These are phyloP conservation scores for Thelonectria blattea DNA, from an alignment of 2,329 filamentous ascomycete species.

Conservation along the genomic window DNA sequence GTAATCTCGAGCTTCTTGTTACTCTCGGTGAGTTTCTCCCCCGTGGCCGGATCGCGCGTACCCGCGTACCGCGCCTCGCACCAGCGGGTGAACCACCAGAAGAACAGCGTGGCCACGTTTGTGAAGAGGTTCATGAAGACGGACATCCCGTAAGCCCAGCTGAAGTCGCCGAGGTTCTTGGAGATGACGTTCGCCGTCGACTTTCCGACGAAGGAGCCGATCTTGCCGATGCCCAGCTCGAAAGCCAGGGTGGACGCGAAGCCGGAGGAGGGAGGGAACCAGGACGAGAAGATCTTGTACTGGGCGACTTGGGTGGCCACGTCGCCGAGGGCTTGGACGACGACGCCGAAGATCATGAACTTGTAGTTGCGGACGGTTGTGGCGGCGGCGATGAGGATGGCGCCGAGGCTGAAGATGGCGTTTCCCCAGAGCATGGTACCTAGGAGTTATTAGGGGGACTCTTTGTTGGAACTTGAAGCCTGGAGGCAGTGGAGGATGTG, in stretches of 20 bases:
- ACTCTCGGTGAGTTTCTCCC: constrained; percentile 64
- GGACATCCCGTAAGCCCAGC: constrained; percentile 66
- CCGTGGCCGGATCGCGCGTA: constrained; percentile 60
- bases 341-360: constrained; percentile 64
- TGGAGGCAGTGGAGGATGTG: no score
- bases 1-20: constrained; percentile 61
- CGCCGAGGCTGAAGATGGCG: constrained; percentile 61
- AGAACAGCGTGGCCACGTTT: constrained; percentile 58
- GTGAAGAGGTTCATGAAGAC: constrained; percentile 71
- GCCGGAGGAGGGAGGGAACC: constrained; percentile 66
- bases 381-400: constrained; percentile 64
- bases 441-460: constrained; percentile 21
- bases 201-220: constrained; percentile 66
- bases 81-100: constrained; percentile 62
- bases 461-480: no score
- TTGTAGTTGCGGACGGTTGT: constrained; percentile 61
- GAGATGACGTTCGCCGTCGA: constrained; percentile 66
- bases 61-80: constrained; percentile 54
- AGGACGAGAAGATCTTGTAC: constrained; percentile 69
- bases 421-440: constrained; percentile 67
- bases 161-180: constrained; percentile 62
- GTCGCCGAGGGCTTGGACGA: constrained; percentile 65
- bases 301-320: constrained; percentile 69
- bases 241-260: constrained; percentile 67
- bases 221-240: constrained; percentile 65